Percentiles rank a stretch among this genome's conserved stretches.
phyloP scores from a whole-genome alignment of 2,329 filamentous ascomycete species.

The Lachnellula hyalina region DNA sequence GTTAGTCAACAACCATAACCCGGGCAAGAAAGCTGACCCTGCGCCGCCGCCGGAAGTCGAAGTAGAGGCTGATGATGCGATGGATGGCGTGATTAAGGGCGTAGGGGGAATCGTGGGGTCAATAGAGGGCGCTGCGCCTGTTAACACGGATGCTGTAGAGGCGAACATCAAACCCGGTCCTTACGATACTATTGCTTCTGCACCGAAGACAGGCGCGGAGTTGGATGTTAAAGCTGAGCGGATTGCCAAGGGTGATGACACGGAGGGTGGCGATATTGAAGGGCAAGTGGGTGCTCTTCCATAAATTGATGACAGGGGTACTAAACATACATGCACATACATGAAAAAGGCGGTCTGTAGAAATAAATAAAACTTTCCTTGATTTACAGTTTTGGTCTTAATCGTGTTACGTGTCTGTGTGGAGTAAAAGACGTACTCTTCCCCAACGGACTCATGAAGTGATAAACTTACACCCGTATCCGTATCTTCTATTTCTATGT shows the following conservation, averaged over 20 bases:
- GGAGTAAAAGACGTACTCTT: too few species aligned
- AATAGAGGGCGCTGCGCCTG: constrained; percentile 19
- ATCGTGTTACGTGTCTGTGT: too few species aligned
- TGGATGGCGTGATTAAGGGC: constrained; percentile 19
- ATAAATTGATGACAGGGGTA: neutral
- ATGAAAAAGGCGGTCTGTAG: too few species aligned
- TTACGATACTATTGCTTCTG: constrained; percentile 19
- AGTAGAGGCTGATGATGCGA: constrained; percentile 16
- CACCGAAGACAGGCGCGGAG: constrained; percentile 6
- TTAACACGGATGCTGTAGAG: constrained; percentile 8
- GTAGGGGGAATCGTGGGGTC: constrained; percentile 4
- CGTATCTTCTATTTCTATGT: too few species aligned
- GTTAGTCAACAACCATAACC: constrained; percentile 55
- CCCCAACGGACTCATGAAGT: too few species aligned
- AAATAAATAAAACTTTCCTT: too few species aligned
- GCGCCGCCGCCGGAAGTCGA: constrained; percentile 12
- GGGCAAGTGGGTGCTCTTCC: constrained; percentile 16
- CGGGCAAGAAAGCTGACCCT: constrained; percentile 16
- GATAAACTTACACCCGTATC: too few species aligned
- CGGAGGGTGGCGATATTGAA: constrained; percentile 13
- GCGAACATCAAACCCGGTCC: constrained; percentile 22
- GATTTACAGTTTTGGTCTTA: too few species aligned
- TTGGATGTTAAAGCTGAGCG: constrained; percentile 22
- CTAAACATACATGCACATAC: too few species aligned
- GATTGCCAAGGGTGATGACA: constrained; percentile 23